Base-by-base conservation (phyloP, 2,329 filamentous ascomycete genomes). In the Atkinsonella texensis region DNA sequence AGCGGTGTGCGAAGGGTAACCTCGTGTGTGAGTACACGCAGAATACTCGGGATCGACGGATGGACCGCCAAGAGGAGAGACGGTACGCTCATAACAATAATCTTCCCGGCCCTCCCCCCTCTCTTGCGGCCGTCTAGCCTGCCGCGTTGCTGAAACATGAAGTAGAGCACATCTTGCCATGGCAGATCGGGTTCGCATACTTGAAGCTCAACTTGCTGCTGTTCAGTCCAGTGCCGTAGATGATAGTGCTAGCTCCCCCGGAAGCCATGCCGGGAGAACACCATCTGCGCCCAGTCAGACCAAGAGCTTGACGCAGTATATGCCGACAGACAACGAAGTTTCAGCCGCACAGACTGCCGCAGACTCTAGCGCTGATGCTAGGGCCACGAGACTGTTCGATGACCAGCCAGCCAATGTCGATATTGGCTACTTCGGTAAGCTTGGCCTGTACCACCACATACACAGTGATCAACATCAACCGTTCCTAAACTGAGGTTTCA, bases 321-420 rank as follows among this genome's bases (percentile, higher is more conserved):
- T 35, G 3, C 31, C 35, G 28, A 20, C 43, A n/a, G 43, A 48
- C n/a, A 38, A 20, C 12, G 51, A 17, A 8, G 42, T 20, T 35
- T 49, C 28, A 28, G 48, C 38, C 5, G 46, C 54, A 23, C 49
- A 48, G 15, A 52, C 49, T 18, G 56, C 56, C 10, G 47, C 57
- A 5, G 60, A 60, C n/a, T 58, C 60, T 4, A 55, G 54, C 5
- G 56, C 60, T 6, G 63, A 65, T 48, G 59, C 59, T 9, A 52
- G 63, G 4, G 63, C 63, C 8, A 61, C 63, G 2, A 58, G 57
- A 0, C 55, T 58, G 2, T 64, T 65, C 50, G 63, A 65, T 48
- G 59, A 62, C 13, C 51, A 54, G 18, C 56, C 62, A 2, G 52
- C 49, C 11, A 46, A 51, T 23, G 54, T 52, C 1, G 59, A 63